Evolutionary conservation across 352 stramenopile species (phyloP), one percentile per base, ranked within the genome.

Genomic region (Phytophthora lateralis): DNA sequence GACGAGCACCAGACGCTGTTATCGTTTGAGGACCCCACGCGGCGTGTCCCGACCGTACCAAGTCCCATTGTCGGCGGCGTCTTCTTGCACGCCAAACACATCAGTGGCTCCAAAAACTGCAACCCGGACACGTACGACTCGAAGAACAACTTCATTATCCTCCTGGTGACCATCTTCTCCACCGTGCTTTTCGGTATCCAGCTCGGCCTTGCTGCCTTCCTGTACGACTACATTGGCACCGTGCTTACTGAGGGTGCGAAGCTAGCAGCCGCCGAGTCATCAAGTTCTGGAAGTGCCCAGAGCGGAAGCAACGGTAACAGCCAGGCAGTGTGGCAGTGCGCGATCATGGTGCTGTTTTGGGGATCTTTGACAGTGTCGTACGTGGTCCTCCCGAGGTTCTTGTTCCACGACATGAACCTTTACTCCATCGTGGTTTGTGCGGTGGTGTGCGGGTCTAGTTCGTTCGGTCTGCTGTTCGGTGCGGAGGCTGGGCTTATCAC

Each of bases 101-200:
- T 89, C 42, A 80, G 71, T 6, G 75, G 73, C 32, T 85, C 79
- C 3, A 82, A 85, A 32, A 91, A 91, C 53, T 86, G 76, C 56
- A 91, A 92, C 48, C 82, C 85, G 9, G 85, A 94, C 62, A 89
- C 78, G 34, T 94, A 92, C 74, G 82, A 94, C 67, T 73, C 82
- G 20, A 76, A 85, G 62, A 91, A 84, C 63, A 94, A 94, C 59
- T 78, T 94, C 32, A 91, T 94, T 62, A 89, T 94, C 55, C 50
- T 94, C 47, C 76, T 92, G 15, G 85, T 90, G 26, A 94, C 82
- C n/a, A 85, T 94, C 43, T 88, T 90, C 49, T 68, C 77, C 32
- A 94, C 85, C 0, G 62, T 92, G 50, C 71, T 91, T 26, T 91
- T 90, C 38, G 85, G 85, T 24, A 85, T 91, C 45, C 82, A 94